Conservation (phyloP, 2,329 filamentous ascomycete species). For the Exserohilum turcica region DNA sequence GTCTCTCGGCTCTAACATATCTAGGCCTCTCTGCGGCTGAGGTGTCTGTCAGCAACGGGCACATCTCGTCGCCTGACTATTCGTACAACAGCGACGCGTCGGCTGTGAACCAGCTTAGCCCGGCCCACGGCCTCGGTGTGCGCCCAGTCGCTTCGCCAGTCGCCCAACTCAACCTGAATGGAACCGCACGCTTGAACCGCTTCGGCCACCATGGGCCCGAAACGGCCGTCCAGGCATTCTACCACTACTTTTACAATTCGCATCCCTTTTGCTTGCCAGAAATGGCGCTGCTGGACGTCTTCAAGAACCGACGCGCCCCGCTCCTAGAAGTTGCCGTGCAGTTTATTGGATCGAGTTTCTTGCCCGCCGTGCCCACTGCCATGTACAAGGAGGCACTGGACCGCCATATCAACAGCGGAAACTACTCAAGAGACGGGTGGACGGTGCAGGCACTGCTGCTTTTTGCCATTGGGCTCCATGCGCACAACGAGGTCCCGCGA, state of each 20-base stretch:
- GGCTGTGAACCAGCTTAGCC: constrained; percentile 31
- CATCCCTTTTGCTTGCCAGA: constrained; percentile 63
- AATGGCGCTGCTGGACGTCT: constrained; percentile 46
- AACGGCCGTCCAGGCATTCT: constrained; percentile 41
- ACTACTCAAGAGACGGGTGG: constrained; percentile 52
- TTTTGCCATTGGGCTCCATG: constrained; percentile 77
- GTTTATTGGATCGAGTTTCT: constrained; percentile 62
- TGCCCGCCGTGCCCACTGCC: constrained; percentile 53
- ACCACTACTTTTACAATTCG: constrained; percentile 59
- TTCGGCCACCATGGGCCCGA: constrained; percentile 37
- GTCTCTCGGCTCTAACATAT: not conserved
- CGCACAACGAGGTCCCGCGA: constrained; percentile 71
- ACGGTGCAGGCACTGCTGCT: constrained; percentile 79
- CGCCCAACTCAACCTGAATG: constrained; percentile 42
- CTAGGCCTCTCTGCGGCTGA: constrained; percentile 17
- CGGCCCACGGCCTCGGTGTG: constrained; percentile 28
- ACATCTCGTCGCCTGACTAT: constrained; percentile 40
- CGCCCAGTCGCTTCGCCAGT: constrained; percentile 26
- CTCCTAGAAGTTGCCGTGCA: constrained; percentile 61
- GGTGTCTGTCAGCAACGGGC: constrained; percentile 24
- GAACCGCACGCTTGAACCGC: constrained; percentile 36
- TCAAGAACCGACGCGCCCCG: constrained; percentile 47
- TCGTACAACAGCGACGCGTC: constrained; percentile 35
- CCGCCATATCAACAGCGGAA: constrained; percentile 38
- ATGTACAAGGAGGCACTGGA: constrained; percentile 50